Evolutionary conservation across 768 basidiomycete species (phyloP).

Genomic region (Antrodiella citrinella): DNA sequence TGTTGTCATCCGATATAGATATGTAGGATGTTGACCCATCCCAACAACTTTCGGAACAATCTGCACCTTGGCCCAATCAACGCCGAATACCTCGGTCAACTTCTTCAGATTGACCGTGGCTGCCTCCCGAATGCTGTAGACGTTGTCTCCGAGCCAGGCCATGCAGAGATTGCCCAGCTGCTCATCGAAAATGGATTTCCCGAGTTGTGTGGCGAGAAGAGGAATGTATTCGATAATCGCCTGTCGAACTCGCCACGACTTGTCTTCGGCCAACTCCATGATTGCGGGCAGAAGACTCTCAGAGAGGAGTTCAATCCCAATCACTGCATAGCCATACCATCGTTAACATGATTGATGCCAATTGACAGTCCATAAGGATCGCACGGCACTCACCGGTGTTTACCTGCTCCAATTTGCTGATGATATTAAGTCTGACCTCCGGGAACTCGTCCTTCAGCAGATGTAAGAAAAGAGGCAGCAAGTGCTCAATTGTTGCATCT

Average conservation of each 20-base stretch:
- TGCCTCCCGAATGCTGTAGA: slow-evolving; percentile 97
- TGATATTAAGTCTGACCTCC: slow-evolving; percentile 94
- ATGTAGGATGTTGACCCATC: slow-evolving; percentile 96
- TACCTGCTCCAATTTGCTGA: slow-evolving; percentile 96
- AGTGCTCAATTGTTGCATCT: slow-evolving; percentile 90
- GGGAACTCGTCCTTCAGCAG: slow-evolving; percentile 98
- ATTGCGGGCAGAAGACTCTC: slow-evolving; percentile 96
- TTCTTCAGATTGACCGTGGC: slow-evolving; percentile 96
- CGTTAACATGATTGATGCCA: slow-evolving; percentile 7
- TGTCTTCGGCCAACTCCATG: slow-evolving; percentile 96
- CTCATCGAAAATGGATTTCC: slow-evolving; percentile 95
- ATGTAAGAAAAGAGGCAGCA: slow-evolving; percentile 94
- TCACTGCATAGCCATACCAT: slow-evolving; percentile 49
- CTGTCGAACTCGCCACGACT: slow-evolving; percentile 98
- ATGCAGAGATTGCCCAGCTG: slow-evolving; percentile 95
- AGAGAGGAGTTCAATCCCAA: slow-evolving; percentile 91
- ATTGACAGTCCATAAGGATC: slow-evolving; percentile 1
- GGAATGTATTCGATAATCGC: slow-evolving; percentile 99
- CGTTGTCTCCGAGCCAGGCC: slow-evolving; percentile 98
- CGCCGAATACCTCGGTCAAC: slow-evolving; percentile 95
- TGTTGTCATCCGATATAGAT: slow-evolving; percentile 97
- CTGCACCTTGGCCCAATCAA: slow-evolving; percentile 90
- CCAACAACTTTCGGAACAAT: slow-evolving; percentile 96
- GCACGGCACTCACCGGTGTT: slow-evolving; percentile 78
- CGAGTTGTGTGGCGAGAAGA: slow-evolving; percentile 96